Evolutionary conservation across 495 filamentous ascomycete genomes (phyloP), one percentile per base, ranked within the genome.

Genomic region (Oidiodendron maius): DNA sequence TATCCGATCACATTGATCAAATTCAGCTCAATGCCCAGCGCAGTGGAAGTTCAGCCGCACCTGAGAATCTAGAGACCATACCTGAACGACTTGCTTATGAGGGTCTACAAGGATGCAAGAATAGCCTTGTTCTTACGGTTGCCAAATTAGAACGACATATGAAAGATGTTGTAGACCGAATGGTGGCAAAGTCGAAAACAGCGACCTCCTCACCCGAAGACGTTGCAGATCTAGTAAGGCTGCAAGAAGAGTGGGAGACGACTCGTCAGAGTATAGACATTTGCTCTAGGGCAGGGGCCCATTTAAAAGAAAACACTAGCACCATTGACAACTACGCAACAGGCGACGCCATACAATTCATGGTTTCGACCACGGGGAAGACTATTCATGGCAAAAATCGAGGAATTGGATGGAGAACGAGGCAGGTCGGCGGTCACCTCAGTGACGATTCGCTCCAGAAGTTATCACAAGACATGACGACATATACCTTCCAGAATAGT

Each of bases 391-490:
- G 66, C 34, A 69, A 52, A 48, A 71, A 71, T 32, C 51, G 51
- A 40, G 66, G 63, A 20, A 32, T 69, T 45, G 66, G 67, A 11
- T 66, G 61, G 64, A 66, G 66, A 50, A 63, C 58, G 15, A 67
- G 63, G 54, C 64, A 71, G 46, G 65, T 71, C 36, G 64, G 67
- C 54, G 67, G 67, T 38, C 51, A 69, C 45, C 44, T 71, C 21
- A 53, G 61, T 51, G 57, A 71, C 49, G 46, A 45, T 10, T 63
- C 64, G n/a, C 13, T 71, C 34, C 64, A 67, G 39, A 56, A 68
- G 43, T 44, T 71, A 59, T 71, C 66, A 44, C 48, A 55, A 41
- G 66, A 71, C 48, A 59, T 71, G 25, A 41, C 58, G 32, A 57
- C 40, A 40, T 58, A 61, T 15, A 40, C 54, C 22, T 51, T 60